Evolutionary conservation across 371 early-diverging fungal species (phyloP).

Genomic region (Syncephalastrum sp.): DNA sequence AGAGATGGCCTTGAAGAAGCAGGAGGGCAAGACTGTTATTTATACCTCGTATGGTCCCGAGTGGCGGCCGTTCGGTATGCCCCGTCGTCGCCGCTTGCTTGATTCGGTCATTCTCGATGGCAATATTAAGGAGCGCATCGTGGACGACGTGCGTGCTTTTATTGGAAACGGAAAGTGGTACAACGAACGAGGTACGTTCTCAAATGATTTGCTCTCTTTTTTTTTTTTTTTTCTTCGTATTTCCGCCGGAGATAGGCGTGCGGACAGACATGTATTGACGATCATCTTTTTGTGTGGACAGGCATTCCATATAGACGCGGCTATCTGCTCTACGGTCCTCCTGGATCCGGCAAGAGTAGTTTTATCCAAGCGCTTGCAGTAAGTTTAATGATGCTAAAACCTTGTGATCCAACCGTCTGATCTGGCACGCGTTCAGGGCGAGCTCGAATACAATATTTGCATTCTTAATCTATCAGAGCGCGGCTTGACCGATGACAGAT

Average conservation of each 20-base stretch:
- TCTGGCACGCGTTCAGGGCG: constrained; percentile 50
- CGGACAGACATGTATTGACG: background rate
- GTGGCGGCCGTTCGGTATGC: constrained; percentile 97
- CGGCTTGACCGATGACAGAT: constrained; percentile 93
- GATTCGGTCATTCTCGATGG: constrained; percentile 85
- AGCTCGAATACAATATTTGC: constrained; percentile 96
- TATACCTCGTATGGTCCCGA: constrained; percentile 95
- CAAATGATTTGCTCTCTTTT: background rate
- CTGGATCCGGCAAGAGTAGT: constrained; percentile 98
- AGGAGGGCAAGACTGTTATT: constrained; percentile 93
- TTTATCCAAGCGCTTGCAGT: constrained; percentile 97
- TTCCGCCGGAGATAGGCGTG: background rate
- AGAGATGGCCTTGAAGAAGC: constrained; percentile 76
- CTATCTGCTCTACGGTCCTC: constrained; percentile 97
- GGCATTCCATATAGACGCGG: constrained; percentile 97
- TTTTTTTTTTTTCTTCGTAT: too few relatives aligned
- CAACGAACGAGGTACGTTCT: constrained; percentile 73
- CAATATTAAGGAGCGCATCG: constrained; percentile 74
- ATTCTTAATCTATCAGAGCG: constrained; percentile 93
- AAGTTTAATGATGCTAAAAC: constrained; percentile 15
- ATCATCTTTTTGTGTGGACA: constrained; percentile 13
- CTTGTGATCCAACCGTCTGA: background rate
- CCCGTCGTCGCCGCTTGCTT: constrained; percentile 81
- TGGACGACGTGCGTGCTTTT: constrained; percentile 86
- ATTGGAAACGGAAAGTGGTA: constrained; percentile 93